Percentiles rank a stretch among this genome's conserved stretches.
These are phyloP conservation scores for Salix caprea DNA, from an alignment of 345 rosid genomes.

Conservation along the genomic window DNA sequence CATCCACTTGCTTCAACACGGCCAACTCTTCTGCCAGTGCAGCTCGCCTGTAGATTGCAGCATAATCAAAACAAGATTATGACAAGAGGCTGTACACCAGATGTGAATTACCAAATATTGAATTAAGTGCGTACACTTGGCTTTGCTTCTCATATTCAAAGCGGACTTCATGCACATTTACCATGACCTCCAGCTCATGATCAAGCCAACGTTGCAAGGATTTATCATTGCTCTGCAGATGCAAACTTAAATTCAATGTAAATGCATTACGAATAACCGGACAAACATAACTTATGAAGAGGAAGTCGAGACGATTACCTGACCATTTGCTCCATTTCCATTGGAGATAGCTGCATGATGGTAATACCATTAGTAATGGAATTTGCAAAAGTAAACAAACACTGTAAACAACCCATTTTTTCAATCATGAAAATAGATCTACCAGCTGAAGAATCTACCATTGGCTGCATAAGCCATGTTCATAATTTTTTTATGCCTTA, in stretches of 20 bases:
- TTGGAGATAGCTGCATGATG: constrained; percentile 58
- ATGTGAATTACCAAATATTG: background rate
- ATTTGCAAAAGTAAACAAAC: background rate
- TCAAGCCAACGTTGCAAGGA: constrained; percentile 91
- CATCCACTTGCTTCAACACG: constrained; percentile 82
- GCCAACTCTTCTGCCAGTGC: constrained; percentile 92
- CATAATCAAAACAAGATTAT: constrained; percentile 4
- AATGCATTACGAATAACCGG: background rate
- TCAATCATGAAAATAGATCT: constrained; percentile 7
- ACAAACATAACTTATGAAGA: background rate
- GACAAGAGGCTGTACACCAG: background rate
- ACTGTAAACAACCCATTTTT: constrained; percentile 1
- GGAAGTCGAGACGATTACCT: constrained; percentile 41
- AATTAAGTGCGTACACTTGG: constrained; percentile 68
- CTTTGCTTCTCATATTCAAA: constrained; percentile 95
- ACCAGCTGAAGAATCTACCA: constrained; percentile 4
- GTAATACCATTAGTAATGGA: constrained; percentile 30
- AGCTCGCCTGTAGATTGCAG: constrained; percentile 58
- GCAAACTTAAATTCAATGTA: constrained; percentile 11
- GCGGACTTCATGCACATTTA: constrained; percentile 98
- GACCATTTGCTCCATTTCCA: constrained; percentile 76
- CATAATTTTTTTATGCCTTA: constrained; percentile 6
- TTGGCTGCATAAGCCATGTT: background rate
- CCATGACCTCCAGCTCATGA: constrained; percentile 97
- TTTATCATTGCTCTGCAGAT: constrained; percentile 75